Base-by-base conservation (phyloP, 768 basidiomycete genomes). In the Coprinopsis strossmayeri region DNA sequence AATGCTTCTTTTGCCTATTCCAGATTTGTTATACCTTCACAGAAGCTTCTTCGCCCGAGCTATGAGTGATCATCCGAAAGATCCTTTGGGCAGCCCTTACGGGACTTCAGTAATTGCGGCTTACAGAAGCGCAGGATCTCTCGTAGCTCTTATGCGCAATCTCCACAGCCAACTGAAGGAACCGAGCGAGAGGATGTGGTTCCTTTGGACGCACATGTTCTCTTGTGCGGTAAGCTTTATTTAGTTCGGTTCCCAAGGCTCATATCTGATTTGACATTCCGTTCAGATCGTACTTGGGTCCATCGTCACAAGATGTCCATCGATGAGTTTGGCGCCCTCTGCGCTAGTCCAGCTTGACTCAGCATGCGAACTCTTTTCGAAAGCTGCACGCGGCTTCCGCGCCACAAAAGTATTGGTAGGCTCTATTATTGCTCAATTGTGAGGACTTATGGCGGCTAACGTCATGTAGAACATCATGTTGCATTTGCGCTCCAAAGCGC, bases 271-370 rank as follows among this genome's bases (percentile, higher is more conserved):
- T 20, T 25, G 10, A 9, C 13, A 35, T n/a, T 10, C 7, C 45
- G 11, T 30, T 25, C 50, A 81, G 82, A 86, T 87, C 53, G 71
- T 87, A 44, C 65, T 87, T 40, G 84, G 84, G 28, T 83, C 84
- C 18, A 84, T 87, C 28, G 84, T 87, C 10, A 87, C 85, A 15
- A 73, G 84, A 44, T 87, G 84, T 63, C 84, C 85, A 10, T 87
- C 85, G 15, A 84, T 87, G 78, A 84, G 83, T 55, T 64, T 87
- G 52, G 85, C 84, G 18, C 81, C 83, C 15, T 87, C 84, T 20
- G 85, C 84, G 3, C 72, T 87, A 7, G 73, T 78, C 5, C 85
- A 87, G 57, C 66, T 87, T 24, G 82, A 87, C 59, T 85, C 85
- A 0, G 84, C 84, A 4, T 86, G 83, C 55, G 80, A 85, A 48